Conservation (phyloP, 2,329 filamentous ascomycete species). For the Ophiostoma pallidulum region DNA sequence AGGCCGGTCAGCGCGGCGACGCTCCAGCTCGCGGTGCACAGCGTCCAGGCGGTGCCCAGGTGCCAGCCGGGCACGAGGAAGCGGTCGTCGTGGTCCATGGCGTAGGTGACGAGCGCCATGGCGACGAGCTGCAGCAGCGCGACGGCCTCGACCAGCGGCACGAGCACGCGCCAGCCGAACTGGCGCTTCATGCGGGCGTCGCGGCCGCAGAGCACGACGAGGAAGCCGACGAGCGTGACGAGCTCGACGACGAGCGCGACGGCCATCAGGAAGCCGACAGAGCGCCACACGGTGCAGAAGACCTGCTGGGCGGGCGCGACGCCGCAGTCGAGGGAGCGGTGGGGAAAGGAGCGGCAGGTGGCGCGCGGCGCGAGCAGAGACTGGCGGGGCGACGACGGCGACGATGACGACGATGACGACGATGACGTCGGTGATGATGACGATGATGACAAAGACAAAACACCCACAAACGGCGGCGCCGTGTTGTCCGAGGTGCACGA, state of each 20-base stretch:
- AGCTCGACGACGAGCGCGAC: constrained; percentile 76
- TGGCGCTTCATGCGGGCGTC: constrained; percentile 77
- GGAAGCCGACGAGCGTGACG: constrained; percentile 68
- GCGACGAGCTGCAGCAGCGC: constrained; percentile 62
- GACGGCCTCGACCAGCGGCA: constrained; percentile 54
- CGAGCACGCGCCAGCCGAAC: constrained; percentile 71
- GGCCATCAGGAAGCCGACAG: constrained; percentile 77
- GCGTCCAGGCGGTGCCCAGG: constrained; percentile 68
- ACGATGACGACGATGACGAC: background rate
- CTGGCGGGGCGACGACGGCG: background rate
- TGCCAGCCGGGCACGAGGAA: constrained; percentile 74
- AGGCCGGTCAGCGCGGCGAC: constrained; percentile 44
- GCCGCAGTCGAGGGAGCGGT: constrained; percentile 50
- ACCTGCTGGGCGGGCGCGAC: constrained; percentile 47
- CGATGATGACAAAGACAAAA: background rate
- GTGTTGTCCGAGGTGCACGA: constrained; percentile 58
- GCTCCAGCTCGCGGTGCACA: constrained; percentile 50
- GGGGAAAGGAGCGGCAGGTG: constrained; percentile 59
- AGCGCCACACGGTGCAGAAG: constrained; percentile 91
- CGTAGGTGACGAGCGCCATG: constrained; percentile 74
- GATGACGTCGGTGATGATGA: no score
- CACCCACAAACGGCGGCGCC: no score
- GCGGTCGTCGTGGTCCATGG: constrained; percentile 73
- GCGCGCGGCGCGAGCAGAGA: constrained; percentile 32
- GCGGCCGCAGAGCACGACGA: constrained; percentile 67